A percentile compares a stretch with the other conserved stretches of the same genome.
These are phyloP conservation scores for Ophiostoma pallidulum DNA, from an alignment of 2,329 filamentous ascomycete genomes.

Conservation along the genomic window DNA sequence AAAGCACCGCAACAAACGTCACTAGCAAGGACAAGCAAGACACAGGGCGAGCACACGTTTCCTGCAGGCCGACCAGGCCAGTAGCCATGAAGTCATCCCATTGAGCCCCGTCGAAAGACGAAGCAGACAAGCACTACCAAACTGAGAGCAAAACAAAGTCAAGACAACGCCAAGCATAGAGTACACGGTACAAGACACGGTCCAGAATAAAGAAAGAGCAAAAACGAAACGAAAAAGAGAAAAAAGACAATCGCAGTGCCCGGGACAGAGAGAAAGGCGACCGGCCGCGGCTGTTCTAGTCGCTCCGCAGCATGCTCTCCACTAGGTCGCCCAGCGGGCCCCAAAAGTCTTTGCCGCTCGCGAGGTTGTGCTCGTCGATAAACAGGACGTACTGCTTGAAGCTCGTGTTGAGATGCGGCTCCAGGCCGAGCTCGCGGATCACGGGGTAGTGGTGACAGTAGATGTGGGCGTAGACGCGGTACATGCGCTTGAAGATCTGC, in stretches of 20 bases:
- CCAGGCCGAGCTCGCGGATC: slow-evolving; percentile 85
- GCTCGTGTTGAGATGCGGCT: slow-evolving; percentile 95
- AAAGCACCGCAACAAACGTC: too few species aligned
- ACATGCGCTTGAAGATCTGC: slow-evolving; percentile 98
- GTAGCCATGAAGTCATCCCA: too few species aligned
- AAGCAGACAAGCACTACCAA: too few species aligned
- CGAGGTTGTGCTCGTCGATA: slow-evolving; percentile 89
- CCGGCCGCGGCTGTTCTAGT: slow-evolving; percentile 40
- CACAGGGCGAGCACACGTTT: too few species aligned
- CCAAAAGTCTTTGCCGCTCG: slow-evolving; percentile 94
- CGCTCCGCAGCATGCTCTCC: slow-evolving; percentile 93
- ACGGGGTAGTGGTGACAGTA: slow-evolving; percentile 99
- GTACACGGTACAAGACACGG: background rate
- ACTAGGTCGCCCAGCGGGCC: slow-evolving; percentile 90
- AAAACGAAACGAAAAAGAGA: background rate
- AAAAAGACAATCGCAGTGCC: background rate
- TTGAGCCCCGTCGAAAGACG: too few species aligned
- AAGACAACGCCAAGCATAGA: background rate
- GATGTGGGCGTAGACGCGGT: slow-evolving; percentile 96
- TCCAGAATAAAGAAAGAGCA: background rate
- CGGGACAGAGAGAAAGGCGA: background rate
- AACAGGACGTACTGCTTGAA: slow-evolving; percentile 99
- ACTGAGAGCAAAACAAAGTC: too few species aligned
- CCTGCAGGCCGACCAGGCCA: too few species aligned
- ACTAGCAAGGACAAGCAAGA: too few species aligned